Evolutionary conservation across 495 filamentous ascomycete species (phyloP), one percentile per base, ranked within the genome.

Genomic region (Neurospora tetrasperma): DNA sequence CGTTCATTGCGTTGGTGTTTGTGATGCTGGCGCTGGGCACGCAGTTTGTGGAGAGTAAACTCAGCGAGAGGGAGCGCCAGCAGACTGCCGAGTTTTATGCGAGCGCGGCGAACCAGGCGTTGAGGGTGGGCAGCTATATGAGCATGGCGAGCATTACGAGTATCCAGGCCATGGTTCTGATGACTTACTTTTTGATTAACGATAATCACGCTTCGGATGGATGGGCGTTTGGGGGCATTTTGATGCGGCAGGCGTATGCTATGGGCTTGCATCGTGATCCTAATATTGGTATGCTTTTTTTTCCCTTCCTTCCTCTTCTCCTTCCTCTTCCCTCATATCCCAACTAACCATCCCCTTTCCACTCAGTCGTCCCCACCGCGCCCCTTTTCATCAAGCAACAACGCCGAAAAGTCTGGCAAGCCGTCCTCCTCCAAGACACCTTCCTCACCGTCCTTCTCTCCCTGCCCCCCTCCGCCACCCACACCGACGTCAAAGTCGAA

Each of bases 1-100:
- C 89, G 2, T 85, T 92, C 72, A 82, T 92, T 1, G 89, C 88
- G 2, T 81, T 93, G 48, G 84, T 90, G 38, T 92, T 91, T 74
- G 86, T 87, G 43, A 90, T 93, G 84, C 84, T 92, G 70, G 91
- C 91, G 4, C 81, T 93, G 78, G 91, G 90, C 2, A 91, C 91
- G 0, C 91, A 92, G 77, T 93, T 93, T 79, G 87, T 91, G 7
- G 83, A 84, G 3, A 83, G 85, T 5, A 88, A 87, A 4, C 27
- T 66, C 23, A 85, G 85, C 1, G 81, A 85, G 23, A 76, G 79
- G 62, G 86, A 90, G 71, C 82, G 88, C 39, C 88, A 90, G 74
- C 88, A 90, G 77, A 91, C 90, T 2, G 89, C 91, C 69, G 91
- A 93, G 78, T 93, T 93, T 79, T 93, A 93, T 79, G 88, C 89